Evolutionary conservation across 2,329 filamentous ascomycete species (phyloP), one percentile per base, ranked within the genome.

Genomic region (Myriosclerotinia scirpicola): DNA sequence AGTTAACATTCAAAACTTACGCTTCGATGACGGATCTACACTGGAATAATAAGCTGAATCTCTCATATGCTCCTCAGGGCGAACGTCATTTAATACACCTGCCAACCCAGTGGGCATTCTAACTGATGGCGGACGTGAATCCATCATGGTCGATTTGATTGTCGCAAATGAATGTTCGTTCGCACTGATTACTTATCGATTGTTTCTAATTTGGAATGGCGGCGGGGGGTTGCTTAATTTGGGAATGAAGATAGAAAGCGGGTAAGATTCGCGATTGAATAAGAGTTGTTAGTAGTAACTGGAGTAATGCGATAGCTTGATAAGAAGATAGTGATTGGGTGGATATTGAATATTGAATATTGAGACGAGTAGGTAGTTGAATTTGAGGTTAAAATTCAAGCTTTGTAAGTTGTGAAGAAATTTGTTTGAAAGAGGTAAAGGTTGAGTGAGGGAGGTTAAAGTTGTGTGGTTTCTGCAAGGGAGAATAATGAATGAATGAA

Each of bases 31-130:
- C 74, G 82, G 80, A 22, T 73, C 74, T 50, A 71, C 70, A 22
- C 61, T 70, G 12, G 82, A 84, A 67, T 79, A 84, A 71, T 84
- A 84, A 11, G 82, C 82, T 58, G 82, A 84, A 71, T 84, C 82
- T 65, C 82, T 78, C 56, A 26, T 60, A 69, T 83, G 79, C 36
- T 82, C 80, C 56, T 84, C 82, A 7, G 81, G 79, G 36, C 53
- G 38, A 17, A 60, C 56, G 26, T 79, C 76, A 71, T 85, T 84
- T 46, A 85, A 75, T 7, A 85, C 81, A n/a, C 80, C 81, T 17
- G 82, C 81, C 68, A 85, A 75, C 54, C 81, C 82, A 17, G 79
- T 77, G 55, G 82, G 81, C 40, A 73, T 68, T 61, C 72, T 73
- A 52, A 54, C 59, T 20, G 65, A 67, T 53, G 60, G 44, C 42